Evolutionary conservation across 495 filamentous ascomycete species (phyloP).

Genomic region (Pseudomonodictys pantanalensis): DNA sequence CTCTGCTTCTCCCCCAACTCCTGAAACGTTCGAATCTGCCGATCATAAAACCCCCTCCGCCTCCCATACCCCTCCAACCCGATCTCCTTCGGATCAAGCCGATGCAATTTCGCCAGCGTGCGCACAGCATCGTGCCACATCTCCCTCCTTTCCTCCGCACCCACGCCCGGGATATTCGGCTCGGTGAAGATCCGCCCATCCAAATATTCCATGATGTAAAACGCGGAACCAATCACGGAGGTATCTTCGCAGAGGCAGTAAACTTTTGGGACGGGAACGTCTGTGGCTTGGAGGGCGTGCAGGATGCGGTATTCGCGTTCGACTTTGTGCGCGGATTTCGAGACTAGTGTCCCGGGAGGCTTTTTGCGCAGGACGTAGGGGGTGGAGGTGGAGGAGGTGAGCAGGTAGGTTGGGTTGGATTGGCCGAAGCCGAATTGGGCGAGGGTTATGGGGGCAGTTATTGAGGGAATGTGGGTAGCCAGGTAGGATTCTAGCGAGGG

Average conservation of each 20-base stretch:
- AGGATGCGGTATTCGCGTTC: slow-evolving; percentile 89
- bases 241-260: slow-evolving; percentile 79
- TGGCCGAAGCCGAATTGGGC: slow-evolving; percentile 85
- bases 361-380: slow-evolving; percentile 87
- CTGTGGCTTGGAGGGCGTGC: slow-evolving; percentile 67
- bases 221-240: slow-evolving; percentile 73
- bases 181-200: slow-evolving; percentile 86
- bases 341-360: slow-evolving; percentile 80
- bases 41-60: slow-evolving; percentile 69
- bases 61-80: slow-evolving; percentile 70
- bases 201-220: slow-evolving; percentile 91
- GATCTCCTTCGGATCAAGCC: slow-evolving; percentile 59
- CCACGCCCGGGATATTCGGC: slow-evolving; percentile 68
- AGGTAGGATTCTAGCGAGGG: slow-evolving; percentile 71
- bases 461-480: slow-evolving; percentile 63
- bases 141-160: slow-evolving; percentile 59
- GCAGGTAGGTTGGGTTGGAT: slow-evolving; percentile 88
- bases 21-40: slow-evolving; percentile 76
- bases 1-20: slow-evolving; percentile 71
- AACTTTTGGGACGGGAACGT: slow-evolving; percentile 78
- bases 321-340: slow-evolving; percentile 84
- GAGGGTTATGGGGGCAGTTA: slow-evolving; percentile 71
- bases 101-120: slow-evolving; percentile 76
- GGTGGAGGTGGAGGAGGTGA: slow-evolving; percentile 60
- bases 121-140: slow-evolving; percentile 73